Percentiles rank a stretch among this genome's conserved stretches.
Conservation (phyloP, 108 stramenopile genomes). For the Schizochytrium sp. region DNA sequence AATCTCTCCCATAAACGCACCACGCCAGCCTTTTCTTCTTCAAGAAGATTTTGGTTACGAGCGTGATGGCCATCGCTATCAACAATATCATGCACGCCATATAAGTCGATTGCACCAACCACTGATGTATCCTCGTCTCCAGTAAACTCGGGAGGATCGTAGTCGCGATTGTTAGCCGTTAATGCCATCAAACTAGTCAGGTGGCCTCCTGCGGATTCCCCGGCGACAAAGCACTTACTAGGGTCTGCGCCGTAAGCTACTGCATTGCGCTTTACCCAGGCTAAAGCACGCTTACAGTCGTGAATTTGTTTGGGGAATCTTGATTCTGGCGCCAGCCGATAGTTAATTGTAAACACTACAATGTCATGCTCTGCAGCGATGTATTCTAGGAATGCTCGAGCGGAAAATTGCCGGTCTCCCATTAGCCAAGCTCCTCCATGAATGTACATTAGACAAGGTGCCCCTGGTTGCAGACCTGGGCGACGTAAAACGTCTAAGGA, state of each 20-base stretch:
- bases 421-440: conserved; percentile 42
- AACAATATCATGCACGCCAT: conserved; percentile 52
- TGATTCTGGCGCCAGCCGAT: conserved; percentile 51
- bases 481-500: conserved; percentile 1
- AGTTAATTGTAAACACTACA: conserved; percentile 46
- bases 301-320: conserved; percentile 26
- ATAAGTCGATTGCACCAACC: conserved; percentile 23
- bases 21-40: background rate
- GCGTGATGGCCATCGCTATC: conserved; percentile 59
- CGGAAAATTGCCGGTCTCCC: conserved; percentile 22
- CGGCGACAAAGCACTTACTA: background rate
- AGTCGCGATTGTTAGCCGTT: conserved; percentile 35
- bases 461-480: background rate
- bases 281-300: conserved; percentile 62
- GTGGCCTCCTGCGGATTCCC: conserved; percentile 61
- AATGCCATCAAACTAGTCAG: conserved; percentile 58
- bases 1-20: conserved; percentile 49
- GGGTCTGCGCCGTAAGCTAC: conserved; percentile 31
- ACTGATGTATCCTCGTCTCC: conserved; percentile 61
- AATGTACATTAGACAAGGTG: conserved; percentile 35
- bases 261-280: conserved; percentile 60
- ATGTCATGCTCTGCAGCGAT: background rate
- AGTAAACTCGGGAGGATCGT: conserved; percentile 45
- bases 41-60: background rate
- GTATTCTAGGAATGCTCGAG: conserved; percentile 16